Evolutionary conservation across 2,329 filamentous ascomycete species (phyloP), one percentile per base, ranked within the genome.

Genomic region (Chrysoporthe austroafricana): DNA sequence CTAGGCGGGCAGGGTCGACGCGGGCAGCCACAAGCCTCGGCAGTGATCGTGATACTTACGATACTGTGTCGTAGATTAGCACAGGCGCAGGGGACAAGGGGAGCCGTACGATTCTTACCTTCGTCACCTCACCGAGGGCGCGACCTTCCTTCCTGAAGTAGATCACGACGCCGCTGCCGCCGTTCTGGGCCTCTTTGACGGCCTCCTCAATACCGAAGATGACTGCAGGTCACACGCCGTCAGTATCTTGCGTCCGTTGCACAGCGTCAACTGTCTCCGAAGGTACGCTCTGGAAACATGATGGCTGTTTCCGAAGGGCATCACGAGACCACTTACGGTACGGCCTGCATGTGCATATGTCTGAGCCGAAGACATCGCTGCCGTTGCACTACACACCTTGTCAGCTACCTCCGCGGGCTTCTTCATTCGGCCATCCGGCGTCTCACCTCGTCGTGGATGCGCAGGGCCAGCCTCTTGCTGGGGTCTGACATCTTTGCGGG

Each of bases 71-170:
- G 3, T 11, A 57, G 42, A 72, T 82, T 73, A 83, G 79, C 73
- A 63, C 57, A 66, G 60, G 44, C 26, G 59, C 72, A 43, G 5
- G 32, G 26, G 21, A 44, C 32, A 1, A 16, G 36, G 39, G 7
- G 3, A 14, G 36, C 36, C 36, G 36, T 5, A 39, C 36, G 9
- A 7, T 58, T 39, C 85, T 87, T 75, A 97, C 94, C 77, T 97
- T 97, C 64, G 94, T 97, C 42, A 99, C 96, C 79, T 99, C 96
- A 64, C 96, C 96, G 7, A 98, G 83, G 48, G 95, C 96, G 73
- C 96, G 88, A 43, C 96, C 96, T 82, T 99, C 96, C 79, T 99
- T 99, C 73, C 96, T 90, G 87, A 98, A 99, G 79, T 99, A 99
- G 77, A 98, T 97, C 64, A 98, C 96, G 32, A 97, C 93, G 66